Conservation (phyloP, 768 basidiomycete genomes). For the Mrakia blollopis region DNA sequence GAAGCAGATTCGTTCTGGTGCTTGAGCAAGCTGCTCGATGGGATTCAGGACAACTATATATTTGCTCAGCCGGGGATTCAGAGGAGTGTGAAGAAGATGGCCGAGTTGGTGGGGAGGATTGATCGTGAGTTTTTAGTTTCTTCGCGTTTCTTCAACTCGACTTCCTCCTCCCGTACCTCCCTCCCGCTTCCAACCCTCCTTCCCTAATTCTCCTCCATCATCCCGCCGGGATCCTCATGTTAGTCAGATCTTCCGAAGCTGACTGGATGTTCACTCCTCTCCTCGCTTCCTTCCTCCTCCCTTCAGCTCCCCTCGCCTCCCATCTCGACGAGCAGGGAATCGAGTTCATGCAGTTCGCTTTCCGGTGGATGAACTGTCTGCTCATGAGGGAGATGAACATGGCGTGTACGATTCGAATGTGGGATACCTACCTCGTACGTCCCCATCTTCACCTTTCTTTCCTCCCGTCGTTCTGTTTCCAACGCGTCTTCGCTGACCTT, state of each 20-base stretch:
- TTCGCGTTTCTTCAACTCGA: too few relatives aligned
- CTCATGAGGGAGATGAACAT: conserved; percentile 98
- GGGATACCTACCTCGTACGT: conserved; percentile 92
- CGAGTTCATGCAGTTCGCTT: conserved; percentile 99
- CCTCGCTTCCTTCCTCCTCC: not conserved
- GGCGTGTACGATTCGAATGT: conserved; percentile 95
- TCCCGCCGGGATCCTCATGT: too few relatives aligned
- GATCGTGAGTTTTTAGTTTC: conserved; percentile 40
- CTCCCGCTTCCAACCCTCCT: not conserved
- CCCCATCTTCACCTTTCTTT: not conserved
- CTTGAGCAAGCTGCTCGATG: conserved; percentile 86
- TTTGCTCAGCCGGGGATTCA: conserved; percentile 95
- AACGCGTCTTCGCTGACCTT: not conserved
- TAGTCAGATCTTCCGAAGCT: not conserved
- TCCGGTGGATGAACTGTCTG: conserved; percentile 99
- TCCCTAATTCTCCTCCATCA: too few relatives aligned
- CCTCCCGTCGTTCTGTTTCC: not conserved
- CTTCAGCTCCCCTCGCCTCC: conserved; percentile 69
- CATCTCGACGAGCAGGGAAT: conserved; percentile 88
- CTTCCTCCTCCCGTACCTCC: not conserved
- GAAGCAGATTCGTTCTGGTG: conserved; percentile 99
- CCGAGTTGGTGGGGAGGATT: conserved; percentile 65
- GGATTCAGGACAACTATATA: conserved; percentile 98
- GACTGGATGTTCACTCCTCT: not conserved
- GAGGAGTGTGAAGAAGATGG: conserved; percentile 86